Percentiles rank a stretch among this genome's conserved stretches.
These are phyloP conservation scores for Bonnemaisonia californica DNA, from an alignment of 31 red algal genomes.

Conservation along the genomic window DNA sequence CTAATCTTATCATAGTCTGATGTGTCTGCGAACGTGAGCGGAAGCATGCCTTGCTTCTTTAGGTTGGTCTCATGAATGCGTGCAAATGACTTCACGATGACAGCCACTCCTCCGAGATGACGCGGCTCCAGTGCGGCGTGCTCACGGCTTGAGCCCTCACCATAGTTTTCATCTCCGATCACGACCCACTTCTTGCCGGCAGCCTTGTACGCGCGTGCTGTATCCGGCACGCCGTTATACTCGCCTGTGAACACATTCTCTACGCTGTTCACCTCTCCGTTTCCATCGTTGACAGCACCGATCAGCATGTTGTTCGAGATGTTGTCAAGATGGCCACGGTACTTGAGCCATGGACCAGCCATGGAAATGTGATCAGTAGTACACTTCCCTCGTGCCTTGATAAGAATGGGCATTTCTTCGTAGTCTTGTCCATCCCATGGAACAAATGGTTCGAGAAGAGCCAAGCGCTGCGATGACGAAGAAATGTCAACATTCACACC, in stretches of 20 bases:
- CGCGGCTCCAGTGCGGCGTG: constrained; percentile 94
- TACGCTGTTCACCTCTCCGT: constrained; percentile 89
- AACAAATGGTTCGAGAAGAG: constrained; percentile 86
- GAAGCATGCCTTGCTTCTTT: constrained; percentile 99
- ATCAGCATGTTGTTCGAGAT: constrained; percentile 99
- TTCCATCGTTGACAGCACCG: constrained; percentile 97
- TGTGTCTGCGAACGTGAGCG: constrained; percentile 88
- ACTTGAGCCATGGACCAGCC: constrained; percentile 99
- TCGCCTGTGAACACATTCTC: constrained; percentile 80
- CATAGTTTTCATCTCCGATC: constrained; percentile 99
- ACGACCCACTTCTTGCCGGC: constrained; percentile 89
- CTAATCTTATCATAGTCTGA: constrained; percentile 96
- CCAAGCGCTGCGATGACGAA: constrained; percentile 70
- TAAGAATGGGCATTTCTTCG: constrained; percentile 85
- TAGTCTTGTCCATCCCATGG: constrained; percentile 94
- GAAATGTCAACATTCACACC: constrained; percentile 65
- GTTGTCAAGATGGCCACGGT: constrained; percentile 98
- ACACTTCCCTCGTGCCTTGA: constrained; percentile 98
- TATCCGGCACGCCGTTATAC: constrained; percentile 86
- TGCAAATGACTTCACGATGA: constrained; percentile 97
- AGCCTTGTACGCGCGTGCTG: constrained; percentile 96
- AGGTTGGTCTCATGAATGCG: constrained; percentile 99
- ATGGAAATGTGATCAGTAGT: constrained; percentile 99
- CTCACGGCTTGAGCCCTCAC: constrained; percentile 93
- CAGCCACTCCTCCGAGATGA: constrained; percentile 93